Evolutionary conservation across 805 yeast genomes (phyloP).

Genomic region (Brettanomyces custersianus): DNA sequence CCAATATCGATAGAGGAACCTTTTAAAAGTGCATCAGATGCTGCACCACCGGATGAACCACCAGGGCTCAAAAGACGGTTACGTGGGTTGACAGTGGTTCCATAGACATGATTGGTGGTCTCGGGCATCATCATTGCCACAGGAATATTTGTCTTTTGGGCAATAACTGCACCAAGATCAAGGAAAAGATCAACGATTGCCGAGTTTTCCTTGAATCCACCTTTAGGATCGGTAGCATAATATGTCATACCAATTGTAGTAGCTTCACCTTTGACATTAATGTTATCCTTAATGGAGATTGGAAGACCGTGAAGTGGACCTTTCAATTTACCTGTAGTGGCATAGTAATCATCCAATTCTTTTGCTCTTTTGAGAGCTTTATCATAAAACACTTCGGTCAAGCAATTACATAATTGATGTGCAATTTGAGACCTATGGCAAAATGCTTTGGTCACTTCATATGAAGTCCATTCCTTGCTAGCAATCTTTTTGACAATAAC

Average conservation of each 20-base stretch:
- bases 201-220: constrained; percentile 25
- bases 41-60: constrained; percentile 61
- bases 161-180: constrained; percentile 42
- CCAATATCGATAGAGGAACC: constrained; percentile 54
- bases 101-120: constrained; percentile 41
- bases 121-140: constrained; percentile 54
- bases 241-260: constrained; percentile 37
- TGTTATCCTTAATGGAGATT: constrained; percentile 32
- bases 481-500: constrained; percentile 3
- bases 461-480: constrained; percentile 29
- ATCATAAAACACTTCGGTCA: constrained; percentile 39
- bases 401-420: constrained; percentile 40
- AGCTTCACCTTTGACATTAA: constrained; percentile 37
- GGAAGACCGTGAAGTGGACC: constrained; percentile 67
- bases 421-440: constrained; percentile 51
- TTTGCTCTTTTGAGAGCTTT: constrained; percentile 53
- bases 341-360: constrained; percentile 41
- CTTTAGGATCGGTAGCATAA: constrained; percentile 26
- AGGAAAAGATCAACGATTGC: constrained; percentile 30
- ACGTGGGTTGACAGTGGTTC: constrained; percentile 41
- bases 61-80: constrained; percentile 46
- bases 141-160: constrained; percentile 46
- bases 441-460: constrained; percentile 43
- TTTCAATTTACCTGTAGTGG: constrained; percentile 35
- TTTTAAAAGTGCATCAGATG: constrained; percentile 43